phyloP scores from a whole-genome alignment of 1,284 basidiomycete genomes.

The Fomitopsis schrenkii region DNA sequence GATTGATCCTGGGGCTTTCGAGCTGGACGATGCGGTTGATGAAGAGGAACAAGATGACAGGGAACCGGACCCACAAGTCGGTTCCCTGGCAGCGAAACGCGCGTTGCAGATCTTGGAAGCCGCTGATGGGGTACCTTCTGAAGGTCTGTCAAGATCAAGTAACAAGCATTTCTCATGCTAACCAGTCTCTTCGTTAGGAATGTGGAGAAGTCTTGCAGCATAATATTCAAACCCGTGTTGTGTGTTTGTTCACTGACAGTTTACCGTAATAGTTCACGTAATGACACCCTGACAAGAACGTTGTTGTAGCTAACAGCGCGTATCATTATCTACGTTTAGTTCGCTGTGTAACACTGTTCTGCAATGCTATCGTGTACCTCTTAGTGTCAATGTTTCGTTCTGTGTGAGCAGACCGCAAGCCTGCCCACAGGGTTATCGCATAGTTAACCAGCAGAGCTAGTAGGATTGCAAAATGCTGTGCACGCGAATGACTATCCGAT shows the following conservation, averaged over 20 bases:
- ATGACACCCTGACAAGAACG: slow-evolving; percentile 15
- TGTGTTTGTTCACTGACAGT: slow-evolving; percentile 10
- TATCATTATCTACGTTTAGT: slow-evolving; percentile 7
- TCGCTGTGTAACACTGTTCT: slow-evolving; percentile 20
- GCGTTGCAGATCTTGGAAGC: slow-evolving; percentile 66
- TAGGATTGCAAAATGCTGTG: background rate
- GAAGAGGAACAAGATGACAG: slow-evolving; percentile 38
- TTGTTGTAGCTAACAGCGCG: slow-evolving; percentile 14
- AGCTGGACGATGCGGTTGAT: slow-evolving; percentile 47
- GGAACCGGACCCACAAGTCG: slow-evolving; percentile 25
- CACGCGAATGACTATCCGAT: background rate
- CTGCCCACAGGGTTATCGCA: background rate
- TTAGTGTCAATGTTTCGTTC: slow-evolving; percentile 10
- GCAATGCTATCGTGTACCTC: slow-evolving; percentile 21
- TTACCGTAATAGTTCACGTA: slow-evolving; percentile 17
- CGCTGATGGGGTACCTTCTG: slow-evolving; percentile 24
- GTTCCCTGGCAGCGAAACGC: slow-evolving; percentile 48
- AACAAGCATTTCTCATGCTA: background rate
- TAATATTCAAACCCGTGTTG: slow-evolving; percentile 7
- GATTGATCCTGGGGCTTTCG: slow-evolving; percentile 65
- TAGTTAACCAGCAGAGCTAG: background rate
- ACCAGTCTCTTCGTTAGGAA: slow-evolving; percentile 25
- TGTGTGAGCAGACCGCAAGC: background rate
- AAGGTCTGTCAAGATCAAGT: slow-evolving; percentile 17
- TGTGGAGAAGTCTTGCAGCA: slow-evolving; percentile 73